phyloP scores from a whole-genome alignment of 805 yeast genomes.

The Saccharomycopsis fermentans region DNA sequence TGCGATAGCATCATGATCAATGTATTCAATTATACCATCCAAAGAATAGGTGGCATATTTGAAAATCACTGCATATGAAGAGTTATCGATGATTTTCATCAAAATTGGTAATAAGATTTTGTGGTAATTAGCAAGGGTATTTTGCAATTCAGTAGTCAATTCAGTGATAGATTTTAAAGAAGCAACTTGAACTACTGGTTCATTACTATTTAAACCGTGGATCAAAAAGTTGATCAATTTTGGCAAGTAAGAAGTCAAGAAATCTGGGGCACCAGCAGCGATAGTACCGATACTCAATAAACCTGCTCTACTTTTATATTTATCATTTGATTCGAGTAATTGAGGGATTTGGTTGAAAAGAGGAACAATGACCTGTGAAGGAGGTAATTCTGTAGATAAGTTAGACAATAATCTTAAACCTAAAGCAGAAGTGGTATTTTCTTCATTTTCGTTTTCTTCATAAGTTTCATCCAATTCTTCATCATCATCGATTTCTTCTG shows the following conservation, averaged over 20 bases:
- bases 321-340: slow-evolving; percentile 51
- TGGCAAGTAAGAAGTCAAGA: slow-evolving; percentile 61
- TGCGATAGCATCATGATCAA: slow-evolving; percentile 77
- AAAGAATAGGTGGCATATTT: slow-evolving; percentile 85
- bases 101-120: slow-evolving; percentile 75
- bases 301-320: slow-evolving; percentile 80
- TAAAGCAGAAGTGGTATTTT: slow-evolving; percentile 64
- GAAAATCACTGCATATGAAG: slow-evolving; percentile 73
- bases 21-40: slow-evolving; percentile 85
- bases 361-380: slow-evolving; percentile 81
- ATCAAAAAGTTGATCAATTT: slow-evolving; percentile 65
- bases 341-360: slow-evolving; percentile 54
- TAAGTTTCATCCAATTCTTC: slow-evolving; percentile 69
- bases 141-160: slow-evolving; percentile 77
- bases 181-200: slow-evolving; percentile 69
- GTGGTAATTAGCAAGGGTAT: slow-evolving; percentile 74
- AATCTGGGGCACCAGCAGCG: slow-evolving; percentile 92
- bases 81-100: slow-evolving; percentile 76
- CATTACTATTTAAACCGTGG: slow-evolving; percentile 66
- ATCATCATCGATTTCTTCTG: slow-evolving; percentile 74
- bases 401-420: slow-evolving; percentile 74
- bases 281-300: slow-evolving; percentile 72
- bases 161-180: slow-evolving; percentile 75
- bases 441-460: slow-evolving; percentile 91
- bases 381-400: slow-evolving; percentile 79